Conservation (phyloP, 2,329 filamentous ascomycete genomes). For the Nigrograna mackinnonii region DNA sequence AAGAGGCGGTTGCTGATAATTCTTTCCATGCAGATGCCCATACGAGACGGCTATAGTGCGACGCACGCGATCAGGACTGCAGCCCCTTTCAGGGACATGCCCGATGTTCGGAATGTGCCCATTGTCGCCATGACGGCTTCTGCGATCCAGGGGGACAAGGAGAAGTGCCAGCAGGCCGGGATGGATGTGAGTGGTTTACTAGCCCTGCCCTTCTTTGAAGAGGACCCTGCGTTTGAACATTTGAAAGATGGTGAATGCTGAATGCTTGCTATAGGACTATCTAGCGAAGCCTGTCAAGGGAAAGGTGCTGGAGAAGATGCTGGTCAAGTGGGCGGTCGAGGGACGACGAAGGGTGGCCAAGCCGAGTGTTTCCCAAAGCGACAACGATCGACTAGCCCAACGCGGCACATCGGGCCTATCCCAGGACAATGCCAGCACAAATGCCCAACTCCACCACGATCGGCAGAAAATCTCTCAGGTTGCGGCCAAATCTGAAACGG, state of each 20-base stretch:
- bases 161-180: constrained; percentile 73
- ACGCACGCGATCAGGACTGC: constrained; percentile 74
- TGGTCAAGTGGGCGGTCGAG: constrained; percentile 68
- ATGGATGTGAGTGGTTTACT: constrained; percentile 61
- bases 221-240: no score
- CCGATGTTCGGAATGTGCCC: constrained; percentile 63
- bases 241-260: constrained; percentile 19
- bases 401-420: constrained; percentile 19
- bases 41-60: constrained; percentile 77
- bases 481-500: constrained; percentile 35
- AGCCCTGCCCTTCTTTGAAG: no score
- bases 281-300: constrained; percentile 65
- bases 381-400: constrained; percentile 27
- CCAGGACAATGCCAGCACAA: constrained; percentile 19
- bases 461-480: constrained; percentile 28
- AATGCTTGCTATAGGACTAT: constrained; percentile 31
- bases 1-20: constrained; percentile 26
- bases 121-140: constrained; percentile 84
- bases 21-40: constrained; percentile 47
- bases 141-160: constrained; percentile 75
- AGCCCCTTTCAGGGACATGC: constrained; percentile 63
- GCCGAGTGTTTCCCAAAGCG: no score
- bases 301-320: constrained; percentile 67
- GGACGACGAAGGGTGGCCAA: constrained; percentile 41
- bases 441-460: constrained; percentile 20